Percentiles rank a stretch among this genome's conserved stretches.
phyloP scores from a whole-genome alignment of 306 rosid genomes.

The Prunus padus region DNA sequence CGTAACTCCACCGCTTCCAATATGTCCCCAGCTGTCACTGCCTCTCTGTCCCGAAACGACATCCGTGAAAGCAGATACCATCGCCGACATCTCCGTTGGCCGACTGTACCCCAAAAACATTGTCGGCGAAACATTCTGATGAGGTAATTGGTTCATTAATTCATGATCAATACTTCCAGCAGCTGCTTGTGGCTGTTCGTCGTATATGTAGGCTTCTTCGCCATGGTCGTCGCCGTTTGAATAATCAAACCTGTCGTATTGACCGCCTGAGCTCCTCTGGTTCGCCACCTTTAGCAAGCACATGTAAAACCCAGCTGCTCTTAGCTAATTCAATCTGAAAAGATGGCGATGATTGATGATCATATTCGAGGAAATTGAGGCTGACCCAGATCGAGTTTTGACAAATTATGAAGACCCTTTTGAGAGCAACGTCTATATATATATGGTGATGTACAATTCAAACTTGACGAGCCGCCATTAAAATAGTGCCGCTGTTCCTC shows the following conservation, averaged over 20 bases:
- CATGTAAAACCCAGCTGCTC: slow-evolving; percentile 28
- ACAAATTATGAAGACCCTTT: slow-evolving; percentile 16
- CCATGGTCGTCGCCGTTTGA: background rate
- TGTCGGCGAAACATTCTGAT: slow-evolving; percentile 6
- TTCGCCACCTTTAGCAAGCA: slow-evolving; percentile 59
- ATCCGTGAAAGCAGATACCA: slow-evolving; percentile 67
- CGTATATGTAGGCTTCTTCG: slow-evolving; percentile 12
- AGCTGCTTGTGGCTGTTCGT: background rate
- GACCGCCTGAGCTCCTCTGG: slow-evolving; percentile 33
- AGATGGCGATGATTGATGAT: background rate
- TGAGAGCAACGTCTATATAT: slow-evolving; percentile 7
- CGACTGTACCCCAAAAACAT: slow-evolving; percentile 28
- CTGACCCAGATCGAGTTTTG: slow-evolving; percentile 23
- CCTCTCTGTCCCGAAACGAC: slow-evolving; percentile 55
- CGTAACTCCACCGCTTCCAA: slow-evolving; percentile 32
- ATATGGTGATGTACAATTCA: slow-evolving; percentile 15
- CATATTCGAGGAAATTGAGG: background rate
- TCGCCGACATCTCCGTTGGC: slow-evolving; percentile 52
- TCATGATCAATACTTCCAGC: background rate
- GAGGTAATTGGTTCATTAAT: background rate
- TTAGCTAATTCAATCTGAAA: background rate
- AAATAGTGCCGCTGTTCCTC: slow-evolving; percentile 14
- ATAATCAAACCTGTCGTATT: slow-evolving; percentile 24
- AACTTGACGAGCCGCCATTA: slow-evolving; percentile 23
- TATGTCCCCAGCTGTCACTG: slow-evolving; percentile 31